Evolutionary conservation across 1,139 yeast species (phyloP).

Genomic region (Blastobotrys illinoisensis): DNA sequence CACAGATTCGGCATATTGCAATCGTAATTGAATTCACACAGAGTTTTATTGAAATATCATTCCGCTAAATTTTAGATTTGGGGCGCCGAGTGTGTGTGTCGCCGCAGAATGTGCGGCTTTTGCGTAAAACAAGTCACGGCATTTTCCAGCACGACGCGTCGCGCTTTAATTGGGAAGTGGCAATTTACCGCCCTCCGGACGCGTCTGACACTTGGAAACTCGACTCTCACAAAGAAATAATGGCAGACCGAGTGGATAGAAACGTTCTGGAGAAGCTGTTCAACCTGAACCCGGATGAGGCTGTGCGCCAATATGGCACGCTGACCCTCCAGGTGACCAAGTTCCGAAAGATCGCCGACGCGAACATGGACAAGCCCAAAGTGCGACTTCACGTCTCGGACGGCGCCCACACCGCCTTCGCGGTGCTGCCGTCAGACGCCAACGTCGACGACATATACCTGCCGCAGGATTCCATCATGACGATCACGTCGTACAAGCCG

Average conservation of each 20-base stretch:
- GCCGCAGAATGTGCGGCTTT: neutral
- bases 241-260: slow-evolving; percentile 1
- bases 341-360: slow-evolving; percentile 12
- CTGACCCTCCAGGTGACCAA: slow-evolving; percentile 12
- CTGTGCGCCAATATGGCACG: slow-evolving; percentile 8
- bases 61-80: too few species aligned
- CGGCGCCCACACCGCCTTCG: slow-evolving; percentile 11
- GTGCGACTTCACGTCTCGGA: slow-evolving; percentile 18
- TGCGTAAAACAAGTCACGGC: neutral
- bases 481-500: slow-evolving; percentile 14
- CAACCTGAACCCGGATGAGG: slow-evolving; percentile 3
- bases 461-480: slow-evolving; percentile 1
- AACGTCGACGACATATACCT: neutral
- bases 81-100: too few species aligned
- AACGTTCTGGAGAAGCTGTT: slow-evolving; percentile 1
- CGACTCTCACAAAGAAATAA: neutral
- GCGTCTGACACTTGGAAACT: neutral
- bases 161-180: neutral
- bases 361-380: slow-evolving; percentile 12
- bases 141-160: neutral
- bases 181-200: neutral
- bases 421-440: neutral
- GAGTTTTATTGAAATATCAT: too few species aligned
- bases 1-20: too few species aligned
- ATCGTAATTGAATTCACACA: too few species aligned